A percentile compares a stretch with the other conserved stretches of the same genome.
Conservation (phyloP, 2,329 filamentous ascomycete genomes). For the Alternaria infectoria region DNA sequence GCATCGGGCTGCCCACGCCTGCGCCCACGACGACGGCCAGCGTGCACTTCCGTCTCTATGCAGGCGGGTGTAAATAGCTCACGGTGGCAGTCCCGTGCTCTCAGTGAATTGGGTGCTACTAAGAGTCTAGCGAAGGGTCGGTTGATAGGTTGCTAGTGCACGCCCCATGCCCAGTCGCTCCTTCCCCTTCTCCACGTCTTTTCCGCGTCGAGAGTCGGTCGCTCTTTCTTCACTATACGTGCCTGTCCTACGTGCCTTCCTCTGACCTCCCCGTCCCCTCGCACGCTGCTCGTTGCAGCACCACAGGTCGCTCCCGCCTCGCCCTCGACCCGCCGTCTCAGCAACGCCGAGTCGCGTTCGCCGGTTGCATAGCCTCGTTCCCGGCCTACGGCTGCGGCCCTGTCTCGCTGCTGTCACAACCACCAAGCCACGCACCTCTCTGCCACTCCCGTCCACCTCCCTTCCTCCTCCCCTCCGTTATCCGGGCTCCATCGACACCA, state of each 20-base stretch:
- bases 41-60: constrained; percentile 1
- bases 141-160: constrained; percentile 13
- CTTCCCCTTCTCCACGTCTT: constrained; percentile 32
- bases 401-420: constrained; percentile 21
- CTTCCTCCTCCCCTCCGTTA: constrained; percentile 10
- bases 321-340: constrained; percentile 8
- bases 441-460: constrained; percentile 9
- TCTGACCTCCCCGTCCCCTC: constrained; percentile 23
- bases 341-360: constrained; percentile 20
- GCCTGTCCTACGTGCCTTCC: constrained; percentile 27
- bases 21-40: not conserved
- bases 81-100: constrained; percentile 13
- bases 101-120: constrained; percentile 9
- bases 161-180: constrained; percentile 17
- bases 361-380: constrained; percentile 19
- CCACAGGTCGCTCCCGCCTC: constrained; percentile 20
- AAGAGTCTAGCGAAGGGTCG: not conserved
- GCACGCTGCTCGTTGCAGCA: constrained; percentile 28
- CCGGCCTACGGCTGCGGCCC: constrained; percentile 33
- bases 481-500: constrained; percentile 48
- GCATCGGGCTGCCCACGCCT: not conserved
- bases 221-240: constrained; percentile 26
- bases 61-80: constrained; percentile 9
- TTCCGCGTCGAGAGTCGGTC: constrained; percentile 34
- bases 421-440: constrained; percentile 7